Percentiles rank a stretch among this genome's conserved stretches.
Conservation (phyloP, 1,139 yeast species). For the Taiozyma sp. region DNA sequence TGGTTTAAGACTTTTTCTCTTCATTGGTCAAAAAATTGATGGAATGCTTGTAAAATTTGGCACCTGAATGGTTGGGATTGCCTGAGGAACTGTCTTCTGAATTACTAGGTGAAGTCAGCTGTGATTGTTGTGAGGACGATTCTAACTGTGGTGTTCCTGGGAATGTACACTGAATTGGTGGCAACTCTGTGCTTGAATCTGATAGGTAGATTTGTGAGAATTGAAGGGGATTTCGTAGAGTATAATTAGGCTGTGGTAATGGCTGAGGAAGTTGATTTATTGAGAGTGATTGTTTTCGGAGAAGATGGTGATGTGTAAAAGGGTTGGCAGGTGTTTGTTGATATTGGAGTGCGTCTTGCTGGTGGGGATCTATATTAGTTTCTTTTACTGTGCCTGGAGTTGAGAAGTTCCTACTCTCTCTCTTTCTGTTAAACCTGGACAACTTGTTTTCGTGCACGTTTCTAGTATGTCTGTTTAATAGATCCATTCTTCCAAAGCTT, state of each 20-base stretch:
- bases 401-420: conserved; percentile 5
- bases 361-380: not conserved
- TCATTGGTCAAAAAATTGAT: conserved; percentile 18
- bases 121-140: not conserved
- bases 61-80: not conserved
- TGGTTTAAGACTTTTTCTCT: not conserved
- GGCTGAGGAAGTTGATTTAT: not conserved
- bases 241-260: not conserved
- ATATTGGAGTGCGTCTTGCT: not conserved
- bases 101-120: not conserved
- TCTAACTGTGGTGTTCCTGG: not conserved
- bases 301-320: not conserved
- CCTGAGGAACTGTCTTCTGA: not conserved
- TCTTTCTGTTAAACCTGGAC: conserved; percentile 37
- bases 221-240: not conserved
- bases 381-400: not conserved
- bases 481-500: conserved; percentile 65
- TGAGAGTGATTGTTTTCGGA: not conserved
- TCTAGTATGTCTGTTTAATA: conserved; percentile 47
- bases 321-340: not conserved
- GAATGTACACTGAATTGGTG: not conserved
- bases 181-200: not conserved
- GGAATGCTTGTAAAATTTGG: conserved; percentile 15
- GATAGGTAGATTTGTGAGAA: not conserved
- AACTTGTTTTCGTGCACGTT: conserved; percentile 45